These are phyloP conservation scores for Trypanosoma grayi DNA, from an alignment of 208 protist species.

Conservation along the genomic window DNA sequence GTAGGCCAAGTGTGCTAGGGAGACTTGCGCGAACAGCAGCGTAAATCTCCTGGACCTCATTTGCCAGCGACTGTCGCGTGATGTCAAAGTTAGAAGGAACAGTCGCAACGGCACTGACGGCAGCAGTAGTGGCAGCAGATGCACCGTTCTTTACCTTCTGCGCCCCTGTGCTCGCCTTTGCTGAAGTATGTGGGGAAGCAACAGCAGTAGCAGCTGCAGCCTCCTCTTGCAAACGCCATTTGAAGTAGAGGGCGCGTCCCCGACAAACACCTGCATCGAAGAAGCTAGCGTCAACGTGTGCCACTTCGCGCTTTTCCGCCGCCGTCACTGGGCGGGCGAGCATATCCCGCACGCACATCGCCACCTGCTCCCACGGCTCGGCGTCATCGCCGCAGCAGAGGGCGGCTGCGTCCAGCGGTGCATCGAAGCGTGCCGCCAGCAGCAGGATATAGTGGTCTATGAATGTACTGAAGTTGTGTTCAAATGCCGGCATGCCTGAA, in stretches of 20 bases:
- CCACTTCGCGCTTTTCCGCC: slow-evolving; percentile 47
- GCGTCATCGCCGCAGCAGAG: neutral
- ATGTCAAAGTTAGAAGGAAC: slow-evolving; percentile 48
- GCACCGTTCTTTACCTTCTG: neutral
- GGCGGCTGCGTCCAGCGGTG: slow-evolving; percentile 32
- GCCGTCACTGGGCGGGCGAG: slow-evolving; percentile 45
- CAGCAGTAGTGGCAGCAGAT: too few species aligned
- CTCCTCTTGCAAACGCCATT: slow-evolving; percentile 40
- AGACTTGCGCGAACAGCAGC: slow-evolving; percentile 44
- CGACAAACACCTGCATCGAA: slow-evolving; percentile 65
- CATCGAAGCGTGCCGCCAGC: slow-evolving; percentile 72
- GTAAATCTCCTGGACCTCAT: slow-evolving; percentile 47
- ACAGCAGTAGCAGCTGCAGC: neutral
- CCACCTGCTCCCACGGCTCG: slow-evolving; percentile 54
- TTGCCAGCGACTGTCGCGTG: slow-evolving; percentile 48
- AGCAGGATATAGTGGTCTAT: slow-evolving; percentile 87
- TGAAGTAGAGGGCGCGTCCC: slow-evolving; percentile 57
- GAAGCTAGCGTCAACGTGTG: slow-evolving; percentile 43
- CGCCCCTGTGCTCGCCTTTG: neutral
- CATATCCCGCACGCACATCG: slow-evolving; percentile 46
- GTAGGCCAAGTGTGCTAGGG: slow-evolving; percentile 41
- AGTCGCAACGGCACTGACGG: too few species aligned
- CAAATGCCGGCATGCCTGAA: slow-evolving; percentile 10
- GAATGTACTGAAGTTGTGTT: slow-evolving; percentile 52
- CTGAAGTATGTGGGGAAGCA: neutral